Base-by-base conservation (phyloP, 176 grass and related monocot species). In the Otatea glauca region DNA sequence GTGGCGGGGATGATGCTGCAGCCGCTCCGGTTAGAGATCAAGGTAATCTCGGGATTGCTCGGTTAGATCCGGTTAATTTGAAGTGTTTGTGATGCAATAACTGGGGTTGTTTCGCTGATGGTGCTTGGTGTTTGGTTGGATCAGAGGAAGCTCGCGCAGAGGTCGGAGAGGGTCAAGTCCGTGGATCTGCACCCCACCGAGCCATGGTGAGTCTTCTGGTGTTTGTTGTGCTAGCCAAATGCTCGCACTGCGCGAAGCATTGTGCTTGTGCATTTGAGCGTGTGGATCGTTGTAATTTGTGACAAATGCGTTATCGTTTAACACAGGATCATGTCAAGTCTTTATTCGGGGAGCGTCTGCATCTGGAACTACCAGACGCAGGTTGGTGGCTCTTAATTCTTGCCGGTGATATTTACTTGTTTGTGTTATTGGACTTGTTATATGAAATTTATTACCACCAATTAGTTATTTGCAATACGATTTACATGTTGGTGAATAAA, bases 111-210 rank as follows among this genome's bases (percentile, higher is more conserved):
- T 38, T 71, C 2, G 5, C 72, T 83, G 13, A 88, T 65, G 20
- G 29, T 42, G 51, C 4, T 61, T 39, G 25, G n/a, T 71, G 23
- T 88, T 88, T 88, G n/a, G n/a, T 49, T 88, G 74, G 77, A 94
- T 94, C 94, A 97, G 94, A 88, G 94, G 84, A 97, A 97, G 89
- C 90, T 97, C 76, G 92, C 94, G 5, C 92, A 97, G 80, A 97
- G 94, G 76, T 97, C 92, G 10, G 94, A 97, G 77, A 90, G 94
- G 80, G 94, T 94, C 6, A 97, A 97, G 75, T 90, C 92, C 0
- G 94, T 94, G 48, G 94, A 97, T 87, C 58, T 97, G 23, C 94
- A 97, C 76, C 90, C 92, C 23, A 90, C 94, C 0, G 94, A 97
- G 50, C 92, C 94, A 94, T 97, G 94, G 94, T 94, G 75, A 76